Evolutionary conservation across 108 stramenopile genomes (phyloP), one percentile per base, ranked within the genome.

Genomic region (Skeletonema tropicum): DNA sequence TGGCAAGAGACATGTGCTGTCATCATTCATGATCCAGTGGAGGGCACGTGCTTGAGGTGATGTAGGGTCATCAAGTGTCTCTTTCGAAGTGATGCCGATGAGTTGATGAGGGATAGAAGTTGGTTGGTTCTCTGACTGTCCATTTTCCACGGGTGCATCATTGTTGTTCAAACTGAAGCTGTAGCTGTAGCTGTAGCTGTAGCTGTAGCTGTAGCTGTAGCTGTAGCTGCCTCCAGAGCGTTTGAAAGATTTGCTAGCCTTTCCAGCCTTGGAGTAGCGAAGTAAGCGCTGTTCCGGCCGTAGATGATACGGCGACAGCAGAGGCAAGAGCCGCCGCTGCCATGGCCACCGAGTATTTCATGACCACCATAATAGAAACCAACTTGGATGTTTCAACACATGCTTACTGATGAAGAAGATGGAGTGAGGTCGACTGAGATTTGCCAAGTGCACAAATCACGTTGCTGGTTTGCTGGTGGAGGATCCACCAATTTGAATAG

Each of bases 1-100:
- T 42, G 21, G 74, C 66, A 17, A 73, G 58, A 11, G 14, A 2
- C 13, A 35, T 36, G 14, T 36, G 14, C 7, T 13, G 36, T 79
- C 78, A 23, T 33, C 46, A 33, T 25, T 32, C 13, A 41, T 14
- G 23, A 79, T 41, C 78, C 78, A 79, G n/a, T 62, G 31, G 21
- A 49, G 66, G 42, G 78, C 72, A 55, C 73, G 60, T 19, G 26
- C 66, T 21, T 66, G 58, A 23, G 73, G 58, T 7, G 72, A 60
- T 11, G 36, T 33, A 5, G 35, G 25, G 21, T 73, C 41, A 26
- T 67, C 46, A 3, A 79, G 39, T 6, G 62, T 21, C 9, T 72
- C 66, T 57, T 19, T 19, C 21, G n/a, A 6, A 3, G 48, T 49
- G 48, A 49, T 49, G 17, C 17, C 48, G 19, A 49, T 19, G 3